phyloP scores from a whole-genome alignment of 768 basidiomycete species.

The Amanita molliuscula region DNA sequence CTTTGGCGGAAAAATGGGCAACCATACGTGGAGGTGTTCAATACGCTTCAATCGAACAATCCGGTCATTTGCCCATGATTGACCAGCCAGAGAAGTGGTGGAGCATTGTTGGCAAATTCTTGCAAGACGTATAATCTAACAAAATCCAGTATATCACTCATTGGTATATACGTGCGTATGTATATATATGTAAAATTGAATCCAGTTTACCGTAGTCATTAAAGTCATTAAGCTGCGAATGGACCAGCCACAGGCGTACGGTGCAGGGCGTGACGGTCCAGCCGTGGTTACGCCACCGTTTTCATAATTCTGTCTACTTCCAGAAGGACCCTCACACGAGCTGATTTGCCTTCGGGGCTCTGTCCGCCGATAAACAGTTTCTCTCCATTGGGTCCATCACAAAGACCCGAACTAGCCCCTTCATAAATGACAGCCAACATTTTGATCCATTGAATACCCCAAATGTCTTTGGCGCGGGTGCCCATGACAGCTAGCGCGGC shows the following conservation, averaged over 20 bases:
- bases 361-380: slow-evolving; percentile 42
- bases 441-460: slow-evolving; percentile 77
- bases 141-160: not conserved
- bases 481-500: slow-evolving; percentile 70
- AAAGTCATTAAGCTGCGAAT: not conserved
- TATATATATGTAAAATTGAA: not conserved
- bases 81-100: slow-evolving; percentile 35
- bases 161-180: not conserved
- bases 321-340: slow-evolving; percentile 24
- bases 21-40: slow-evolving; percentile 9
- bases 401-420: slow-evolving; percentile 44
- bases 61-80: slow-evolving; percentile 45
- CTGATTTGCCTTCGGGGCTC: slow-evolving; percentile 50
- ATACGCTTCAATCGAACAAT: slow-evolving; percentile 24
- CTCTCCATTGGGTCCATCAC: slow-evolving; percentile 20
- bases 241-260: not conserved
- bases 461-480: slow-evolving; percentile 43
- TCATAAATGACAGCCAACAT: slow-evolving; percentile 57
- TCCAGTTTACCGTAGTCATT: not conserved
- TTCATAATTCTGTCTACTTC: slow-evolving; percentile 6
- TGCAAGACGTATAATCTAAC: not conserved
- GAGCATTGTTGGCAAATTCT: slow-evolving; percentile 21
- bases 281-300: not conserved
- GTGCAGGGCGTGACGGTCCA: not conserved
- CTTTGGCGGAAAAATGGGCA: slow-evolving; percentile 24